Evolutionary conservation across 2,329 filamentous ascomycete genomes (phyloP).

Genomic region (Fusarium tupiense): DNA sequence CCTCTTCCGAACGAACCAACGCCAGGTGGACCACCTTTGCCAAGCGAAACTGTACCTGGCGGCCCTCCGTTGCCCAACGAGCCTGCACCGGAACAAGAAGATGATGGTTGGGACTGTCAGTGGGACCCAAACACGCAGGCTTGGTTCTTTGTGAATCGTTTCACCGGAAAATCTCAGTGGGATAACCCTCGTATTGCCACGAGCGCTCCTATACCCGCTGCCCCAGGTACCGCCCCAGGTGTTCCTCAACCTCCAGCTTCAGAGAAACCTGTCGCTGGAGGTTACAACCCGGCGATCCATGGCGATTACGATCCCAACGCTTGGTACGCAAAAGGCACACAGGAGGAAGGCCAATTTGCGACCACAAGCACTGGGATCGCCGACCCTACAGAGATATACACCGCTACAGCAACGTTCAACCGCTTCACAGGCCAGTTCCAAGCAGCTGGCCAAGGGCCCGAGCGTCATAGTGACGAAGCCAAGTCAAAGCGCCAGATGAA

Average conservation of each 20-base stretch:
- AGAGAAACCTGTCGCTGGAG: constrained; percentile 64
- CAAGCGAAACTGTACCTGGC: constrained; percentile 43
- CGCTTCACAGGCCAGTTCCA: constrained; percentile 90
- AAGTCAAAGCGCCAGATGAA: constrained; percentile 91
- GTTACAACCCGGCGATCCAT: constrained; percentile 96
- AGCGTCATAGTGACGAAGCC: constrained; percentile 85
- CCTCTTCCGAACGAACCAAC: constrained; percentile 50
- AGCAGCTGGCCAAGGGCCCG: constrained; percentile 70
- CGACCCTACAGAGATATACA: constrained; percentile 65
- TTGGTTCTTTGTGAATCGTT: constrained; percentile 88
- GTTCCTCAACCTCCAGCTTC: constrained; percentile 47
- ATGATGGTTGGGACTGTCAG: constrained; percentile 82
- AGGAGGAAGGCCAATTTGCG: constrained; percentile 50
- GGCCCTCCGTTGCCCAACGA: constrained; percentile 56
- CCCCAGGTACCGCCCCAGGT: constrained; percentile 38
- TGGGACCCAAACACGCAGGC: constrained; percentile 76
- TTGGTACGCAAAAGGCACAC: constrained; percentile 79
- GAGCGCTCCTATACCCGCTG: constrained; percentile 46
- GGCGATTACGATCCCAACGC: constrained; percentile 96
- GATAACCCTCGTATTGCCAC: constrained; percentile 82
- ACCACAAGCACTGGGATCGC: constrained; percentile 38
- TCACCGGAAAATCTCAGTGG: constrained; percentile 81
- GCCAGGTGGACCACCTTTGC: constrained; percentile 46
- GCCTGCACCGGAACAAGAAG: constrained; percentile 63
- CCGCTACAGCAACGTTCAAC: constrained; percentile 83